Evolutionary conservation across 139 green algal species (phyloP), one percentile per base, ranked within the genome.

Genomic region (Closterium sp.): DNA sequence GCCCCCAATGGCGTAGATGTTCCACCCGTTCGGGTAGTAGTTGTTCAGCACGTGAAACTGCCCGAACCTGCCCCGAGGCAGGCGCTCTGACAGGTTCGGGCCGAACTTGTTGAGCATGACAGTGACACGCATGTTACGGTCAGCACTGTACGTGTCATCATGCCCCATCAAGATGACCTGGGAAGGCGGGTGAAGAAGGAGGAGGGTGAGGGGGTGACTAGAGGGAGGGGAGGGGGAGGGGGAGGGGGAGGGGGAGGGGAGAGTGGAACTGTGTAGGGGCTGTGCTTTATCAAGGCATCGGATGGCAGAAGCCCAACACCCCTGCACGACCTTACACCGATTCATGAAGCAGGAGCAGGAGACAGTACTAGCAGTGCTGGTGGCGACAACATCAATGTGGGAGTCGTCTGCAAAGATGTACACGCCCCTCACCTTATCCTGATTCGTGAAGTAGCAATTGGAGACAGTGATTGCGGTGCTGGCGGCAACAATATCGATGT

Each of bases 371-470:
- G n/a, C n/a, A n/a, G n/a, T n/a, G n/a, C n/a, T n/a, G n/a, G n/a
- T n/a, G n/a, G n/a, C n/a, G n/a, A n/a, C n/a, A n/a, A n/a, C n/a
- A n/a, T n/a, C n/a, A n/a, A n/a, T n/a, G n/a, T n/a, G n/a, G n/a
- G n/a, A n/a, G n/a, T n/a, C n/a, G n/a, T n/a, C n/a, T n/a, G n/a
- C n/a, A n/a, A n/a, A n/a, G n/a, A n/a, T n/a, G n/a, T n/a, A n/a
- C n/a, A n/a, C n/a, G n/a, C n/a, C n/a, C n/a, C n/a, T n/a, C n/a
- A 86, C 84, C 87, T 90, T 90, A 35, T 90, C 34, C 28, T 84
- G 38, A 28, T 90, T 90, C 23, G 35, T 34, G 34, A 90, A 84
- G 38, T 36, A 90, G 36, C 33, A 64, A 34, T 90, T 90, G 35
- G 87, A 90, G 1, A 90, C n/a, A 4, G 87, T 90, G 87, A 90